Percentiles rank a stretch among this genome's conserved stretches.
Evolutionary conservation across 352 stramenopile species (phyloP).

Genomic region (Phytophthora multivora): DNA sequence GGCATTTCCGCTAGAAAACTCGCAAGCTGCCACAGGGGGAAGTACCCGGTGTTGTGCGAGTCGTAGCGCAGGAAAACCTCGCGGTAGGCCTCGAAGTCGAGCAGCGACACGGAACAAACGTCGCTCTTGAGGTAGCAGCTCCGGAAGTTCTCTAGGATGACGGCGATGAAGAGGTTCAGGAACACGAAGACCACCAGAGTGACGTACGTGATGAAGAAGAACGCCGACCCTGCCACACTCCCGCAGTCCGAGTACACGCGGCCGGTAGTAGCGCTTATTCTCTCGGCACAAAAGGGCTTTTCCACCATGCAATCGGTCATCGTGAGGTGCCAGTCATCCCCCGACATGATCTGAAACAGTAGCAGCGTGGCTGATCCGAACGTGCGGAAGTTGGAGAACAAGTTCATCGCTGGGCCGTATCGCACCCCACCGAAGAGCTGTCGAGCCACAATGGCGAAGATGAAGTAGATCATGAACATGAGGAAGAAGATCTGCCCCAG

Average conservation of each 20-base stretch:
- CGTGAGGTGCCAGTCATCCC: slow-evolving; percentile 80
- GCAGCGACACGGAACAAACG: slow-evolving; percentile 72
- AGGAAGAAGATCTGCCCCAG: slow-evolving; percentile 83
- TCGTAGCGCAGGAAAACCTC: slow-evolving; percentile 77
- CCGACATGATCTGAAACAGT: slow-evolving; percentile 85
- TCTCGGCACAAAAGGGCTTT: slow-evolving; percentile 64
- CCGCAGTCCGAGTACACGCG: slow-evolving; percentile 67
- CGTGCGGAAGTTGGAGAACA: slow-evolving; percentile 74
- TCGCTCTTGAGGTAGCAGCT: slow-evolving; percentile 81
- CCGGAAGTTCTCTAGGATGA: slow-evolving; percentile 85
- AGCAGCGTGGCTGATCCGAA: slow-evolving; percentile 66
- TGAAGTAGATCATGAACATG: slow-evolving; percentile 85
- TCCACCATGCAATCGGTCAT: slow-evolving; percentile 81
- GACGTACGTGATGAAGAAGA: slow-evolving; percentile 80
- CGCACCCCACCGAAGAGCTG: slow-evolving; percentile 77
- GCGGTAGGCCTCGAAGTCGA: slow-evolving; percentile 78
- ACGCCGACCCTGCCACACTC: slow-evolving; percentile 38
- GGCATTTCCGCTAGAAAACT: slow-evolving; percentile 65
- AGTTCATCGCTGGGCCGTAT: slow-evolving; percentile 62
- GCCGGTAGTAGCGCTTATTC: slow-evolving; percentile 35
- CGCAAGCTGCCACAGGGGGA: slow-evolving; percentile 71
- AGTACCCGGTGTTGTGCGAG: slow-evolving; percentile 48
- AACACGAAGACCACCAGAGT: slow-evolving; percentile 83
- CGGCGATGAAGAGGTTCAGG: slow-evolving; percentile 83
- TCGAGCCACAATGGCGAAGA: slow-evolving; percentile 73